Evolutionary conservation across 2,329 filamentous ascomycete genomes (phyloP).

Genomic region (Harringtonia aguacate): DNA sequence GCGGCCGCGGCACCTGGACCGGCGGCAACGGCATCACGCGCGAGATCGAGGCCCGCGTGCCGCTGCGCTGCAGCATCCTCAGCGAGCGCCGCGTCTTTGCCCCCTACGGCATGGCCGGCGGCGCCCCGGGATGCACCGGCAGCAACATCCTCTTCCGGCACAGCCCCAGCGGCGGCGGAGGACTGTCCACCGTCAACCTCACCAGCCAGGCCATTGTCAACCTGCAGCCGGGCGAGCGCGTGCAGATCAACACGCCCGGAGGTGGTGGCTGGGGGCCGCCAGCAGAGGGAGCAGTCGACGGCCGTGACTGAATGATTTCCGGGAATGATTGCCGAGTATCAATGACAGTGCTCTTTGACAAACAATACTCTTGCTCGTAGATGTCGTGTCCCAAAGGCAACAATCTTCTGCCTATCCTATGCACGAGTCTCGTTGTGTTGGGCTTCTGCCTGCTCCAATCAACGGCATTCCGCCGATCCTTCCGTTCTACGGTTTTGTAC

Average conservation of each 20-base stretch:
- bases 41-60: constrained; percentile 20
- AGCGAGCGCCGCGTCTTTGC: constrained; percentile 22
- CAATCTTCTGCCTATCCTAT: too few relatives aligned
- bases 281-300: neutral
- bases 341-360: too few relatives aligned
- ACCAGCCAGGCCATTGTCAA: constrained; percentile 44
- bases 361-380: too few relatives aligned
- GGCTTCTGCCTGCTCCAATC: too few relatives aligned
- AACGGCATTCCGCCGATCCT: too few relatives aligned
- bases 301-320: too few relatives aligned
- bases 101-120: constrained; percentile 23
- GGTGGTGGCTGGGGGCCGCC: constrained; percentile 46
- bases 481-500: too few relatives aligned
- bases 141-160: neutral
- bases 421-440: too few relatives aligned
- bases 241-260: constrained; percentile 51
- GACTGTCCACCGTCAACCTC: constrained; percentile 31
- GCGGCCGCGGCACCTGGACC: constrained; percentile 16
- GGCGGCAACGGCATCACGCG: constrained; percentile 22
- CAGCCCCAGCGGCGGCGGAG: too few relatives aligned
- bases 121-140: constrained; percentile 11
- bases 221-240: constrained; percentile 46
- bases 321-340: too few relatives aligned
- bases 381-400: too few relatives aligned
- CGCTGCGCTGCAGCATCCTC: constrained; percentile 22